phyloP scores from a whole-genome alignment of 2,329 filamentous ascomycete species.

The Teratosphaeria nubilosa region DNA sequence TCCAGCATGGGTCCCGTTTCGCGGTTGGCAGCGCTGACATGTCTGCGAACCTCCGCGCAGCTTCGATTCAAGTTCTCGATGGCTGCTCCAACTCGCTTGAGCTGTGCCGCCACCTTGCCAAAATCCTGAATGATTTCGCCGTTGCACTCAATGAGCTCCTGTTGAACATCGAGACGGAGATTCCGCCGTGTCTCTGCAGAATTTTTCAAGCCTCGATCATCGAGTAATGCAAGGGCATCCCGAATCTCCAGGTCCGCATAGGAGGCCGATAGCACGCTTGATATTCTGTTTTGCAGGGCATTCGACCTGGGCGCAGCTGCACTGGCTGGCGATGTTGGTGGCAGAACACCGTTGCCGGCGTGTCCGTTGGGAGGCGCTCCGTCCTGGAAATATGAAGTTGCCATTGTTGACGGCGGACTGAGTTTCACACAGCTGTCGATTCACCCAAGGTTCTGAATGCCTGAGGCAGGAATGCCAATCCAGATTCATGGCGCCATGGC shows the following conservation, averaged over 20 bases:
- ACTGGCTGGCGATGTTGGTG: neutral
- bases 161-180: conserved; percentile 73
- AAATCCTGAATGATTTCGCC: conserved; percentile 82
- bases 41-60: conserved; percentile 69
- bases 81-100: conserved; percentile 70
- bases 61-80: conserved; percentile 69
- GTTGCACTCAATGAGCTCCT: conserved; percentile 88
- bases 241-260: conserved; percentile 89
- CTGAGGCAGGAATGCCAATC: neutral
- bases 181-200: conserved; percentile 68
- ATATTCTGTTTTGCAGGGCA: conserved; percentile 71
- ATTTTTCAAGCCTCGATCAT: conserved; percentile 61
- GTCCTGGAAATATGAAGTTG: conserved; percentile 2
- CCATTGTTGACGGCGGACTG: neutral
- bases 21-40: conserved; percentile 63
- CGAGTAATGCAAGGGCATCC: conserved; percentile 69
- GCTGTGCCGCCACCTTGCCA: conserved; percentile 83
- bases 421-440: neutral
- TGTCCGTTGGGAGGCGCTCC: neutral
- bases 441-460: neutral
- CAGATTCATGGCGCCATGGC: neutral
- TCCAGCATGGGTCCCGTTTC: conserved; percentile 65
- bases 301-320: conserved; percentile 37
- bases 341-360: neutral
- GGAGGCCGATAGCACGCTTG: conserved; percentile 77